Evolutionary conservation across 768 basidiomycete genomes (phyloP).

Genomic region (Lactarius evosmus): DNA sequence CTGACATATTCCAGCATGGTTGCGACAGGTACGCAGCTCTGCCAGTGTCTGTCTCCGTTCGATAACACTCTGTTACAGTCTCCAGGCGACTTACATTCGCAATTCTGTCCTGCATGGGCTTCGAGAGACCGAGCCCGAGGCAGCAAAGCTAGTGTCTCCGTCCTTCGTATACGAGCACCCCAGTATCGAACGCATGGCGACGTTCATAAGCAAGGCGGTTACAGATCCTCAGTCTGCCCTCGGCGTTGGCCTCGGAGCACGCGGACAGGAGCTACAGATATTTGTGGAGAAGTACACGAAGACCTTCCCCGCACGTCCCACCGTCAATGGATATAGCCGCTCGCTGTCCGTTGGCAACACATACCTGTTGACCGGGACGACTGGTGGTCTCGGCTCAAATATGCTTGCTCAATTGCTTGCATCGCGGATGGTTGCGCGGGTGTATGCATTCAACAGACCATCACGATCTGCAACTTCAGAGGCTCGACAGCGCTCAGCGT

Average conservation of each 20-base stretch:
- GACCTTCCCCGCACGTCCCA: constrained; percentile 24
- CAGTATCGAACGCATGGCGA: constrained; percentile 26
- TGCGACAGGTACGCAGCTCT: constrained; percentile 38
- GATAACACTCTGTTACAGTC: constrained; percentile 14
- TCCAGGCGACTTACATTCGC: constrained; percentile 33
- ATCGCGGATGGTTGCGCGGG: constrained; percentile 18
- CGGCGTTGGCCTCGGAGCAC: constrained; percentile 5
- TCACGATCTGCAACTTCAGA: constrained; percentile 15
- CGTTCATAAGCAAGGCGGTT: constrained; percentile 17
- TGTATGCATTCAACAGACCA: constrained; percentile 31
- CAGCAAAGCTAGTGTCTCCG: constrained; percentile 22
- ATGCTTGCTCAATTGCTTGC: constrained; percentile 28
- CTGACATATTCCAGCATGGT: constrained; percentile 41
- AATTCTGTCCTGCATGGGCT: constrained; percentile 31
- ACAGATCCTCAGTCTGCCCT: constrained; percentile 11
- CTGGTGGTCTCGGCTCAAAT: constrained; percentile 30
- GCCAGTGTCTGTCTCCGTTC: background rate
- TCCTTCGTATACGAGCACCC: constrained; percentile 32
- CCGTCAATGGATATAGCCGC: background rate
- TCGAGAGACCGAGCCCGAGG: constrained; percentile 26
- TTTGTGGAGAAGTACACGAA: constrained; percentile 29
- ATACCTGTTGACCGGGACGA: constrained; percentile 31
- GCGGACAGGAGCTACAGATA: constrained; percentile 27
- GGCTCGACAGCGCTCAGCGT: constrained; percentile 24
- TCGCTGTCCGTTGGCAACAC: constrained; percentile 2